These are phyloP conservation scores for Candida anutae DNA, from an alignment of 1,139 yeast genomes.

Conservation along the genomic window DNA sequence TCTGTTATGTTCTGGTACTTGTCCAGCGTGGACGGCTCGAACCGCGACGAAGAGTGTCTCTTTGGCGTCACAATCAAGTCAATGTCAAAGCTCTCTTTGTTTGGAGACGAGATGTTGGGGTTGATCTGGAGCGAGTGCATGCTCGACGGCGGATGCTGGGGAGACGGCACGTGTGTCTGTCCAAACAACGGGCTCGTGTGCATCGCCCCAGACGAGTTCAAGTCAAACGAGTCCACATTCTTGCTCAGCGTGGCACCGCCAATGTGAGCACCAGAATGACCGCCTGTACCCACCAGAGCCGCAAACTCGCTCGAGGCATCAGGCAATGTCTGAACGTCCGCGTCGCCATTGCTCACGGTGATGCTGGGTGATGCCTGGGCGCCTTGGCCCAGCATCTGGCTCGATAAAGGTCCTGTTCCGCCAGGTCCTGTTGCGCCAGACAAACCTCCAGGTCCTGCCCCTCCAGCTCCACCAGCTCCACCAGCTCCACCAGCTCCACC, in stretches of 20 bases:
- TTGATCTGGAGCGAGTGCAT: slow-evolving; percentile 26
- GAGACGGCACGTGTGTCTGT: slow-evolving; percentile 2
- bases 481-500: too few species aligned
- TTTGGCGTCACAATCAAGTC: slow-evolving; percentile 61
- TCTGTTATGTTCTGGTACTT: slow-evolving; percentile 62
- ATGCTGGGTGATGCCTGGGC: slow-evolving; percentile 21
- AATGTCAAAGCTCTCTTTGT: slow-evolving; percentile 36
- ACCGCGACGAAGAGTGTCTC: slow-evolving; percentile 89
- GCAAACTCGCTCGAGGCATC: slow-evolving; percentile 19
- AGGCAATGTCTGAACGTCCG: slow-evolving; percentile 9
- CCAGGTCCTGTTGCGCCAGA: too few species aligned
- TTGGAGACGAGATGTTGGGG: slow-evolving; percentile 39
- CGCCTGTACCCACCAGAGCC: too few species aligned
- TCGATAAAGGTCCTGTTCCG: background rate
- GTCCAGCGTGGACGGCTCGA: slow-evolving; percentile 69
- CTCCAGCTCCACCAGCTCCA: too few species aligned
- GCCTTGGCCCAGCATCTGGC: slow-evolving; percentile 6
- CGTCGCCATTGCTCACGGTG: slow-evolving; percentile 15
- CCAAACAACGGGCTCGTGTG: too few species aligned
- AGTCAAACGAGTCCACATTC: background rate
- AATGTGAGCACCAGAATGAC: too few species aligned
- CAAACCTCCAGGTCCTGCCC: too few species aligned
- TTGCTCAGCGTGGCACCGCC: background rate
- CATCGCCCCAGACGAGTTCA: background rate
- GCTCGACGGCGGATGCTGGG: slow-evolving; percentile 21